These are phyloP conservation scores for Alectoria sarmentosa DNA, from an alignment of 495 filamentous ascomycete species.

Conservation along the genomic window DNA sequence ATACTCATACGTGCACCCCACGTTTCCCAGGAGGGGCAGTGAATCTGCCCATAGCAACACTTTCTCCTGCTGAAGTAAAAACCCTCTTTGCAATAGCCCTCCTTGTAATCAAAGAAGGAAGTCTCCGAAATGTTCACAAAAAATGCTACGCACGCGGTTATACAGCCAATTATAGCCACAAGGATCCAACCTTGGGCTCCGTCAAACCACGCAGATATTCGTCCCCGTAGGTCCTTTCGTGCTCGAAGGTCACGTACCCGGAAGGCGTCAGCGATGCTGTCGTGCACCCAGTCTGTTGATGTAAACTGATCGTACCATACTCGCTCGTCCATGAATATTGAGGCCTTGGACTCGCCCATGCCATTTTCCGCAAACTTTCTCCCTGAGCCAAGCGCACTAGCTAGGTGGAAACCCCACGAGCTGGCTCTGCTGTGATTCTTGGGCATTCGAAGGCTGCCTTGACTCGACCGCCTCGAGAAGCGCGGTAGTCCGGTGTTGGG, in stretches of 20 bases:
- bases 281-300: conserved; percentile 97
- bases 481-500: conserved; percentile 24
- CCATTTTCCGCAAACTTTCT: conserved; percentile 35
- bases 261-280: conserved; percentile 90
- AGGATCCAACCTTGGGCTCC: conserved; percentile 92
- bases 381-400: conserved; percentile 36
- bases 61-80: conserved; percentile 68
- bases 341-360: conserved; percentile 46
- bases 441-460: conserved; percentile 41
- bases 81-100: conserved; percentile 68
- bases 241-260: conserved; percentile 75
- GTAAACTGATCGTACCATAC: conserved; percentile 99
- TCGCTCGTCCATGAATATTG: conserved; percentile 66
- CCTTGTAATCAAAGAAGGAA: conserved; percentile 80
- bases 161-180: conserved; percentile 81
- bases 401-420: conserved; percentile 52
- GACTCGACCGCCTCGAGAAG: conserved; percentile 19
- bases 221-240: conserved; percentile 78
- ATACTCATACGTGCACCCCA: conserved; percentile 64
- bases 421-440: conserved; percentile 61
- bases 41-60: conserved; percentile 62
- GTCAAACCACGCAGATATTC: conserved; percentile 70
- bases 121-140: conserved; percentile 81
- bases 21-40: conserved; percentile 64
- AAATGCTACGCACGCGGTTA: conserved; percentile 83